A percentile compares a stretch with the other conserved stretches of the same genome.
phyloP scores from a whole-genome alignment of 768 basidiomycete genomes.

The Kondoa subrosea region DNA sequence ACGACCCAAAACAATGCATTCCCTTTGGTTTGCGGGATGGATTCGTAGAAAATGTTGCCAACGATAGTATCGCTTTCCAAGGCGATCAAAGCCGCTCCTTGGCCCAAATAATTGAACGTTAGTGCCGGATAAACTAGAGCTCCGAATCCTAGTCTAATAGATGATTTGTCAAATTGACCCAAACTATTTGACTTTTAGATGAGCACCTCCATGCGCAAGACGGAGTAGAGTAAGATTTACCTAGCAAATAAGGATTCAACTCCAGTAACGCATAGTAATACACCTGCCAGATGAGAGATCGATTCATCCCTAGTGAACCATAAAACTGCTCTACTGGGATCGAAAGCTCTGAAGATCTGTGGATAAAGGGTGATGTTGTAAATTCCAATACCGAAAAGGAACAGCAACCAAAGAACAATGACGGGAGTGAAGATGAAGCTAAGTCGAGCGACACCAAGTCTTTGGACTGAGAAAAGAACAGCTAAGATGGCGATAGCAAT shows the following conservation, averaged over 20 bases:
- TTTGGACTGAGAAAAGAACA: slow-evolving; percentile 45
- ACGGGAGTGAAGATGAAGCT: slow-evolving; percentile 45
- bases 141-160: slow-evolving; percentile 42
- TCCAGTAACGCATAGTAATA: slow-evolving; percentile 52
- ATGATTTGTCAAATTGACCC: slow-evolving; percentile 49
- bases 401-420: slow-evolving; percentile 43
- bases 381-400: slow-evolving; percentile 42
- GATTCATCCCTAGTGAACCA: slow-evolving; percentile 49
- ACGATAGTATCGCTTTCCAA: slow-evolving; percentile 40
- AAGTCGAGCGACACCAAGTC: slow-evolving; percentile 45
- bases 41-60: slow-evolving; percentile 45
- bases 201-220: background rate
- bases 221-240: slow-evolving; percentile 5
- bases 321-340: slow-evolving; percentile 49
- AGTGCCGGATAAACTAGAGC: slow-evolving; percentile 46
- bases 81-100: slow-evolving; percentile 49
- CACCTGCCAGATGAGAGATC: slow-evolving; percentile 47
- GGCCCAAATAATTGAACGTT: slow-evolving; percentile 51
- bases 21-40: slow-evolving; percentile 45
- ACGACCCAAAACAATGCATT: slow-evolving; percentile 51
- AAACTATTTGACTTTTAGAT: slow-evolving; percentile 34
- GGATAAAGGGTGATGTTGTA: slow-evolving; percentile 44
- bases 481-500: slow-evolving; percentile 49
- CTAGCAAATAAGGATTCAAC: slow-evolving; percentile 36
- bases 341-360: slow-evolving; percentile 49